Evolutionary conservation across 164 flowering plant species (phyloP).

Genomic region (Buxus sempervirens): DNA sequence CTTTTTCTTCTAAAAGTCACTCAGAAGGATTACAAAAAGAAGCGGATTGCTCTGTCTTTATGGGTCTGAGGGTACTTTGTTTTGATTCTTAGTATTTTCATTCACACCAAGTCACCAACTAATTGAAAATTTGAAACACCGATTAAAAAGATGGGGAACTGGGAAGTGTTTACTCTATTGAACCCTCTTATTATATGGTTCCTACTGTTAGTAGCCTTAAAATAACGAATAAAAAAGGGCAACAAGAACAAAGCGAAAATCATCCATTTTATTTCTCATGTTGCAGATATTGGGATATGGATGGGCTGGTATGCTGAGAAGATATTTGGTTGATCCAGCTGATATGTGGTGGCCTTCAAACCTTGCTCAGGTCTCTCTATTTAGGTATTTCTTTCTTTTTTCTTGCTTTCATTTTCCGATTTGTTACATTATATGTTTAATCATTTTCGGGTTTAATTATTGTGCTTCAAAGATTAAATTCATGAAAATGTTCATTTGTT

Average conservation of each 20-base stretch:
- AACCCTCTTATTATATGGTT: neutral
- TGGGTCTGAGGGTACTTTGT: too few species aligned
- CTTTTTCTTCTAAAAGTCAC: too few species aligned
- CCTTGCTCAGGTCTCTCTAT: constrained; percentile 89
- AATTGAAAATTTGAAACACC: too few species aligned
- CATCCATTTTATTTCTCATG: neutral
- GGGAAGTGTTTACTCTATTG: neutral
- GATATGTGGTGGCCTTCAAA: constrained; percentile 99
- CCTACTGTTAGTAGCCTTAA: neutral
- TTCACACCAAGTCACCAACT: too few species aligned
- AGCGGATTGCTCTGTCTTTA: too few species aligned
- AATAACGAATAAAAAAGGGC: too few species aligned
- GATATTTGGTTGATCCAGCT: constrained; percentile 76
- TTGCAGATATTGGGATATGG: constrained; percentile 87
- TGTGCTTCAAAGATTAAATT: constrained; percentile 1
- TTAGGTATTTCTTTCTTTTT: constrained; percentile 44
- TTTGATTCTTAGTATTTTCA: too few species aligned
- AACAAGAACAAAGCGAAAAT: too few species aligned
- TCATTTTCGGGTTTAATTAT: constrained; percentile 7
- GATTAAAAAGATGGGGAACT: too few species aligned
- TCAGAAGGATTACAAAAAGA: too few species aligned
- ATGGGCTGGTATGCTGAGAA: constrained; percentile 91
- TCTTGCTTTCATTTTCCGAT: constrained; percentile 1
- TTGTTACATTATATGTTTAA: neutral
- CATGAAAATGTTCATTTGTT: neutral